phyloP scores from a whole-genome alignment of 805 yeast genomes.

The Suhomyces prunicola region DNA sequence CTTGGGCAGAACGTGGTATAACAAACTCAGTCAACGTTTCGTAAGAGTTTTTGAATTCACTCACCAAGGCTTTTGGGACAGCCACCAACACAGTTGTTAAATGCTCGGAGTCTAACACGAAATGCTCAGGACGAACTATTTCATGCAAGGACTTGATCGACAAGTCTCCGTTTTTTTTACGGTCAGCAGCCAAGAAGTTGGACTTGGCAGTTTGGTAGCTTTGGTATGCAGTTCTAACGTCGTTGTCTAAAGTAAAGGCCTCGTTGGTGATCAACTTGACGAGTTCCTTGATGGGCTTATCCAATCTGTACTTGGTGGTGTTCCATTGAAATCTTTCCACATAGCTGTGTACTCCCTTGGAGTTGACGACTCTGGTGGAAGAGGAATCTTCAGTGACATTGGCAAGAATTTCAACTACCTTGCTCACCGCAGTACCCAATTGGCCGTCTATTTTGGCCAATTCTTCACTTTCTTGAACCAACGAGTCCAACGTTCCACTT shows the following conservation, averaged over 20 bases:
- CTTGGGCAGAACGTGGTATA: conserved; percentile 84
- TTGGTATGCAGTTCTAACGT: conserved; percentile 72
- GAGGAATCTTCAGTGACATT: conserved; percentile 30
- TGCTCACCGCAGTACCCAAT: conserved; percentile 62
- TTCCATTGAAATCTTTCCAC: conserved; percentile 84
- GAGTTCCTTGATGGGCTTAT: conserved; percentile 75
- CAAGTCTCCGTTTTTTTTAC: conserved; percentile 90
- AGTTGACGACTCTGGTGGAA: conserved; percentile 36
- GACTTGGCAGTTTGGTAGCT: conserved; percentile 80
- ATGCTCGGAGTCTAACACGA: conserved; percentile 83
- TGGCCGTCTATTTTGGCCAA: conserved; percentile 79
- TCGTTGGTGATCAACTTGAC: conserved; percentile 69
- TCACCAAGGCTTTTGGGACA: conserved; percentile 66
- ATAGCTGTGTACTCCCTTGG: conserved; percentile 55
- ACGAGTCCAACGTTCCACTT: conserved; percentile 89
- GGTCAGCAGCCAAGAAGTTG: conserved; percentile 80
- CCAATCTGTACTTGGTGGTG: conserved; percentile 78
- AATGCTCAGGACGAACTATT: conserved; percentile 77
- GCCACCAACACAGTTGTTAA: conserved; percentile 83
- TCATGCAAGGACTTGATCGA: conserved; percentile 89
- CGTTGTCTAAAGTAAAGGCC: conserved; percentile 78
- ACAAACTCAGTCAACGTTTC: conserved; percentile 79
- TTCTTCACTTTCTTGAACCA: conserved; percentile 90
- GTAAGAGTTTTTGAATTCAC: conserved; percentile 64
- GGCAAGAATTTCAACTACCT: conserved; percentile 71